Evolutionary conservation across 148 eudicot species (phyloP), one percentile per base, ranked within the genome.

Genomic region (Cornus kousa): DNA sequence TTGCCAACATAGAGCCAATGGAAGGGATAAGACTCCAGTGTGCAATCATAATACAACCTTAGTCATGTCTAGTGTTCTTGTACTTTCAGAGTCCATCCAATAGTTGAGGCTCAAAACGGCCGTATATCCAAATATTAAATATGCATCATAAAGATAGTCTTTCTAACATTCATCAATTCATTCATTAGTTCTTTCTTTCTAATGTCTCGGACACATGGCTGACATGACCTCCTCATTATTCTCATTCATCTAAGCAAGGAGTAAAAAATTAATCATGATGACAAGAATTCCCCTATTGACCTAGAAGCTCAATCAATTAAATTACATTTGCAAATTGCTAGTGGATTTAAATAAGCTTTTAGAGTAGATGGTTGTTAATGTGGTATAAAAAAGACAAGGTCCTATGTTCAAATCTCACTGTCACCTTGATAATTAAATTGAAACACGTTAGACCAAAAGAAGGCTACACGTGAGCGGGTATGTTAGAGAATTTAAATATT

Each of bases 81-180:
- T 48, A 28, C n/a, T 50, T 68, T 55, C 73, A 19, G 9, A 33
- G 71, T 19, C 32, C 24, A 68, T 19, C 43, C 24, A 46, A n/a
- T 9, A 37, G 55, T 74, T 64, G 16, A 76, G 79, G 72, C 17
- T 39, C 31, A 46, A 67, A 67, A 68, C 33, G 53, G 31, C 64
- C 43, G 17, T n/a, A 74, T 9, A 9, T n/a, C 53, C 59, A 12
- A 73, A n/a, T 16, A 24, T 73, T 23, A 9, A 24, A 13, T 71
- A 9, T 22, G 55, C 39, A 53, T 2, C 46, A 16, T 32, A 28
- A 14, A 12, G 2, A 50, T 24, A 9, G 22, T 14, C 8, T 23
- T 50, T n/a, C 14, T 53, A 28, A 43, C 48, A 22, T 71, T 71
- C 74, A 43, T 19, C 40, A 28, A n/a, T 12, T 11, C 31, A 50